Conservation (phyloP, 2,329 filamentous ascomycete genomes). For the Chrysosphaeria jannelii region DNA sequence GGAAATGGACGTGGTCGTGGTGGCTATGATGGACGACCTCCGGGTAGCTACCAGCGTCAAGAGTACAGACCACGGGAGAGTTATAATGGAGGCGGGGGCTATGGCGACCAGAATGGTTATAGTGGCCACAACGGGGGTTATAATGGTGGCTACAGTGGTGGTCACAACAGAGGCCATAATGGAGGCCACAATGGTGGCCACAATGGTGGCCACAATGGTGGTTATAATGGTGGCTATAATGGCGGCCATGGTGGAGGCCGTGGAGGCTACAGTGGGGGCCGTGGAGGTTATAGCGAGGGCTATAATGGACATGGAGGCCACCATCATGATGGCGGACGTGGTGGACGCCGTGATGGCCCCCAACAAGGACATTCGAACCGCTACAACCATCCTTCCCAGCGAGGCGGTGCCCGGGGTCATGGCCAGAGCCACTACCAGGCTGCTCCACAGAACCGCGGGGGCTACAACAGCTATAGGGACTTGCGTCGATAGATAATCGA, state of each 20-base stretch:
- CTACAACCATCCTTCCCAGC: too few species aligned
- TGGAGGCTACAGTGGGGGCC: background rate
- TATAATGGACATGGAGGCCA: background rate
- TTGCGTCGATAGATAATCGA: too few species aligned
- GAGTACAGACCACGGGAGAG: too few species aligned
- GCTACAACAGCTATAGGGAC: too few species aligned
- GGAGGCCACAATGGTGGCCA: background rate
- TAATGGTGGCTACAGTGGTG: conserved; percentile 4
- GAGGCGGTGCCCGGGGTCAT: too few species aligned
- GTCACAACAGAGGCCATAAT: conserved; percentile 1
- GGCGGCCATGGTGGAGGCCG: background rate
- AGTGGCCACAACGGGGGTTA: background rate
- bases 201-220: background rate
- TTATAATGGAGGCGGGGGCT: background rate
- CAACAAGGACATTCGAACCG: conserved; percentile 4
- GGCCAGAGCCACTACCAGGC: too few species aligned
- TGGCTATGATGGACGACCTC: too few species aligned
- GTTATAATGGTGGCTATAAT: background rate
- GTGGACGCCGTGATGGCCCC: background rate
- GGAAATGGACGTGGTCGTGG: background rate
- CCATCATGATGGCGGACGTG: too few species aligned
- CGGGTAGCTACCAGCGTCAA: too few species aligned
- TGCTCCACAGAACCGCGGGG: too few species aligned
- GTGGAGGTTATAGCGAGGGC: background rate
- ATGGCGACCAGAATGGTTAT: background rate